Base-by-base conservation (phyloP, 352 stramenopile species). In the Pelagophyceae sp. region DNA sequence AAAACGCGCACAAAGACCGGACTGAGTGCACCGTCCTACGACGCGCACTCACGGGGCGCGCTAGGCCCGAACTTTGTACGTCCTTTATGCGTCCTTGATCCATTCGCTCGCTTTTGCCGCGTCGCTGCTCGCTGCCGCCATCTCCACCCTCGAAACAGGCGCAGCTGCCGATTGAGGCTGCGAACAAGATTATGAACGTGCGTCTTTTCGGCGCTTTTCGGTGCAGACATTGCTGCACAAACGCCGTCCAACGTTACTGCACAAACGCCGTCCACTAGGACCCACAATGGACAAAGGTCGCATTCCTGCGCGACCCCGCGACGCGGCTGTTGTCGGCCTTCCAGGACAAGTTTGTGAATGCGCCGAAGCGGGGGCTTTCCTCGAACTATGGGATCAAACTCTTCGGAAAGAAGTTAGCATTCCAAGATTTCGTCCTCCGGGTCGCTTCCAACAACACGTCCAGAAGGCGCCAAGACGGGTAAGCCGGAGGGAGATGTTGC, bases 231-330 rank as follows among this genome's bases (percentile, higher is more conserved):
- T n/a, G n/a, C n/a, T n/a, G n/a, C n/a, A n/a, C n/a, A n/a, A n/a
- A n/a, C n/a, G 45, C 11, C 45, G 11, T 54, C 23, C 11, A 54
- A 23, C 45, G 45, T 54, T 11, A 11, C 23, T 54, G 11, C 11
- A 54, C 45, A 23, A 23, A 54, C 11, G 45, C 11, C 11, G 11
- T 37, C 29, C n/a, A 33, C 2, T 29, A 74, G 17, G 67, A 74
- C 38, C 35, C 67, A 37, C 51, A 27, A 6, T 74, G 67, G 67
- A 74, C 67, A 11, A 74, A 74, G 38, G 67, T 74, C 11, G 67
- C 38, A 2, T 74, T 74, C 29, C 31, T 74, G 2, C 2, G 67
- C 0, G 67, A 74, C 29, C 67, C 67, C 19, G 33, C n/a, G 67
- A 74, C 67, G 67, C 33, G 67, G 0, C 35, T 58, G 11, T 31